These are phyloP conservation scores for Trifolium subterraneum DNA, from an alignment of 306 rosid genomes.

Conservation along the genomic window DNA sequence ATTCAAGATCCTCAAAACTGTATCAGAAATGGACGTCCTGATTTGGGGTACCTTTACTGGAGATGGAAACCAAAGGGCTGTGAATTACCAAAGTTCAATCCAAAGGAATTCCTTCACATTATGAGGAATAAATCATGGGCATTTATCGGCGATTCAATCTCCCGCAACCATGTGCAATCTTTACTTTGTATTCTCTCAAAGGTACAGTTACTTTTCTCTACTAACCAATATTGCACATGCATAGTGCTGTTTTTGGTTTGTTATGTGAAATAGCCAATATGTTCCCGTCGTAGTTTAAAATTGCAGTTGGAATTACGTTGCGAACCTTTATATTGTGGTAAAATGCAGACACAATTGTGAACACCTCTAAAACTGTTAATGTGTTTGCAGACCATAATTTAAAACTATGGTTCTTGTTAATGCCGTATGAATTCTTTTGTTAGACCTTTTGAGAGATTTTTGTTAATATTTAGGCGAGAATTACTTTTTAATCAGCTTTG, in stretches of 20 bases:
- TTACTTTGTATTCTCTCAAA: constrained; percentile 80
- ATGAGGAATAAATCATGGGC: constrained; percentile 76
- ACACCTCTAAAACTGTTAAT: background rate
- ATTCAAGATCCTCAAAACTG: constrained; percentile 82
- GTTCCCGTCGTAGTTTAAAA: background rate
- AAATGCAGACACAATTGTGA: background rate
- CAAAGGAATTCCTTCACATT: constrained; percentile 59
- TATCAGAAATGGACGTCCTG: constrained; percentile 81
- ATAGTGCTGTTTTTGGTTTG: background rate
- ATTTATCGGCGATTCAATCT: constrained; percentile 85
- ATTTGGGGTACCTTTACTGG: constrained; percentile 75
- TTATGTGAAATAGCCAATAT: background rate
- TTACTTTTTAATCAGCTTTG: constrained; percentile 10
- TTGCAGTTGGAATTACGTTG: no score
- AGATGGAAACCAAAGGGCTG: constrained; percentile 78
- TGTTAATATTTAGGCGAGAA: background rate
- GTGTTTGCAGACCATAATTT: no score
- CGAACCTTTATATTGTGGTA: background rate
- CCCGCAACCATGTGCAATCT: constrained; percentile 83
- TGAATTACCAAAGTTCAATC: constrained; percentile 62
- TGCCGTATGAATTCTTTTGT: no score
- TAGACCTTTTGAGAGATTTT: no score
- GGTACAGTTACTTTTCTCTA: constrained; percentile 43
- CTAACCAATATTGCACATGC: background rate
- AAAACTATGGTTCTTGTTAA: no score